Evolutionary conservation across 2,329 filamentous ascomycete species (phyloP), one percentile per base, ranked within the genome.

Genomic region (Cladophialophora yegresii): DNA sequence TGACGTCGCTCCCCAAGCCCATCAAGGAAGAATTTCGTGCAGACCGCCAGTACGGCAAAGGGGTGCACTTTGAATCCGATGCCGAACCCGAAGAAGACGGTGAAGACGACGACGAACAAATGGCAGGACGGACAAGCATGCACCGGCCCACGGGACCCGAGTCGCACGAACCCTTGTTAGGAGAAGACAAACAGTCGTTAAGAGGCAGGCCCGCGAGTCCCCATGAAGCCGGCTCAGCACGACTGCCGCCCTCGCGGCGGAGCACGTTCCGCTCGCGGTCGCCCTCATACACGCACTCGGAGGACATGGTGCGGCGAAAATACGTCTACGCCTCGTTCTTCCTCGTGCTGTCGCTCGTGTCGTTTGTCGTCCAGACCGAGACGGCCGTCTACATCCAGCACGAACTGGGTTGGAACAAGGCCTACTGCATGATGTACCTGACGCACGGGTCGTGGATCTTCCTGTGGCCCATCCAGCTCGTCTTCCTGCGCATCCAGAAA

Each of bases 401-500:
- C 75, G 88, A 95, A 65, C 79, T 97, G 68, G 87, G 90, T 68
- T 99, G 95, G 95, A 87, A 96, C 79, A 99, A 99, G 81, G 91
- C 95, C n/a, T 99, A 97, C 80, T 96, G 92, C 82, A 99, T 99
- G 95, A 86, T 99, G 83, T 97, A 80, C 80, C 83, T 99, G 70
- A 99, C 95, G 10, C 95, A 99, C 79, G 90, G 93, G 61, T 96
- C 92, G 1, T 99, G 95, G 95, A 77, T 88, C 9, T 78, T 98
- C 55, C 83, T 99, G 26, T 99, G 92, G 91, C 93, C 93, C 0
- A 79, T 85, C 10, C 92, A 96, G 77, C 85, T 99, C 40, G 77
- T 90, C 26, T 84, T 96, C 57, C 82, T 98, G 67, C 88, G 93
- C 62, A 68, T 95, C 13, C 90, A 92, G 75, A 91, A 92, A 77